Base-by-base conservation (phyloP, 192 early-diverging fungal genomes). In the Umbelopsis sp. region DNA sequence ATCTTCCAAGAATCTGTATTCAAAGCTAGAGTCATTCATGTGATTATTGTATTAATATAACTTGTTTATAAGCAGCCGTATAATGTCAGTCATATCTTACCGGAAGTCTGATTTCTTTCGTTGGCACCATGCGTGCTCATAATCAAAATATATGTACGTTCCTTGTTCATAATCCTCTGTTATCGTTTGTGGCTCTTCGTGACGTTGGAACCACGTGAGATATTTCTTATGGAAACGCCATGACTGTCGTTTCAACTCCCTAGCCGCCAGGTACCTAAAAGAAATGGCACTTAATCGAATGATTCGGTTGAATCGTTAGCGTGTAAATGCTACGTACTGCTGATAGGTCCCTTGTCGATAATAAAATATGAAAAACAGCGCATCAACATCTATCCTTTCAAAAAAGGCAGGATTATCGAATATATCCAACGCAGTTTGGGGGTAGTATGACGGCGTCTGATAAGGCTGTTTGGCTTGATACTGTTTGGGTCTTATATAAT, bases 181-280 rank as follows among this genome's bases (percentile, higher is more conserved):
- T 62, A 96, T 95, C 25, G 89, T 87, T 77, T 90, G 91, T 45
- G 96, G 96, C 83, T 98, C 94, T 70, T 97, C 94, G 73, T 91
- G 93, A 7, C 96, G 89, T 79, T 98, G 96, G 83, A 98, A 98
- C 96, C 96, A 98, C 44, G 96, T 97, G 59, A 91, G 81, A 72
- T 95, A 96, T 82, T 96, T 94, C 83, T 95, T 98, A 81, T 98
- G 96, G 83, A 96, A 98, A 53, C 96, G 87, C 96, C 96, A 98
- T 31, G 91, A 92, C 72, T 96, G 95, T 72, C 91, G 88, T 77
- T 97, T 97, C 52, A 98, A 83, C 77, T 98, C 96, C 50, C 92
- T 82, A 7, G 95, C 95, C 21, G 96, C 96, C 68, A 97, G 79
- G 75, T 91, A 93, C 59, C 91, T 93, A 73, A 26, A 26, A 38